Percentiles rank a stretch among this genome's conserved stretches.
Conservation (phyloP, 306 rosid genomes). For the Adenanthera pavonina region DNA sequence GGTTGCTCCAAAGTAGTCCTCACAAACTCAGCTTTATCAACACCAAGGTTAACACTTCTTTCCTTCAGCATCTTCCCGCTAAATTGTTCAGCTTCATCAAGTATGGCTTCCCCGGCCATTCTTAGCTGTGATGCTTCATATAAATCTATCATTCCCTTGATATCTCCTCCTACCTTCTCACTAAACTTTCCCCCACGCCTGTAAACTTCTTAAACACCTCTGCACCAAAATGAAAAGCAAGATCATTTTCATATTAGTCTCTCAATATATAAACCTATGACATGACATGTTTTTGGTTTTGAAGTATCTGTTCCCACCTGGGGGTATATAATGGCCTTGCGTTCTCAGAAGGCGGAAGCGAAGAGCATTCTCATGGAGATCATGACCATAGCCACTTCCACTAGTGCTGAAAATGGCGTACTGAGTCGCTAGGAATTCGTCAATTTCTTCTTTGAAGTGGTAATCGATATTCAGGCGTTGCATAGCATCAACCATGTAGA, state of each 20-base stretch:
- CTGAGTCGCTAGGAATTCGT: slow-evolving; percentile 34
- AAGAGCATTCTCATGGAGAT: slow-evolving; percentile 41
- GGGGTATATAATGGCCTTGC: slow-evolving; percentile 37
- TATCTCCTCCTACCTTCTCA: slow-evolving; percentile 26
- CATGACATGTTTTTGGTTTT: too few relatives aligned
- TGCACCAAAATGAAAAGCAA: not conserved
- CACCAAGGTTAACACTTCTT: not conserved
- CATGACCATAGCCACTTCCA: not conserved
- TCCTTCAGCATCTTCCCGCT: slow-evolving; percentile 32
- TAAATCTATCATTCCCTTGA: slow-evolving; percentile 32
- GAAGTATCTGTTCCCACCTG: slow-evolving; percentile 16
- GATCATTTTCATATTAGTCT: too few relatives aligned
- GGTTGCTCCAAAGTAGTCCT: slow-evolving; percentile 54
- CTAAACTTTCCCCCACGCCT: slow-evolving; percentile 34
- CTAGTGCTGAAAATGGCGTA: not conserved
- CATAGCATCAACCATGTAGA: slow-evolving; percentile 49
- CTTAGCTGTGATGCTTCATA: slow-evolving; percentile 51
- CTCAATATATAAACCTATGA: too few relatives aligned
- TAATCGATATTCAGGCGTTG: slow-evolving; percentile 55
- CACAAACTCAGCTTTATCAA: slow-evolving; percentile 40
- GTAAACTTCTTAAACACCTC: slow-evolving; percentile 46
- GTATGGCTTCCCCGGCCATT: slow-evolving; percentile 43
- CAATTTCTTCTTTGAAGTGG: slow-evolving; percentile 53
- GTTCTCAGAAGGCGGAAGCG: slow-evolving; percentile 42
- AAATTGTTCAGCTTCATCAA: slow-evolving; percentile 43